These are phyloP conservation scores for Penicillium sp. DNA, from an alignment of 2,329 filamentous ascomycete species.

Conservation along the genomic window DNA sequence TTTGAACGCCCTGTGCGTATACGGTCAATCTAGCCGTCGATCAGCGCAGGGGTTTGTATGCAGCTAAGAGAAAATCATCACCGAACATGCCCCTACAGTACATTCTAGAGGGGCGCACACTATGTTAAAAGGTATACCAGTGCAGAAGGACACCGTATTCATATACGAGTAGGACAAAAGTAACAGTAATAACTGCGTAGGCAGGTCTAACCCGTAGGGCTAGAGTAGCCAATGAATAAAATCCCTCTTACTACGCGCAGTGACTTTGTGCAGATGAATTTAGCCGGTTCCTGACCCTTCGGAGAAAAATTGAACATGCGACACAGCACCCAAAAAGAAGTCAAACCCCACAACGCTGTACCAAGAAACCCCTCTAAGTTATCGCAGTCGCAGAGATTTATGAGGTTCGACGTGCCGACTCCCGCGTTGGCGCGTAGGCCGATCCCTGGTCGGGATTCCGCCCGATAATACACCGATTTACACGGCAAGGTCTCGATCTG, in stretches of 20 bases:
- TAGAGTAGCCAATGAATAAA: not conserved
- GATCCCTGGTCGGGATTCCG: slow-evolving; percentile 11
- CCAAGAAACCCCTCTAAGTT: not conserved
- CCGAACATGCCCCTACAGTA: not conserved
- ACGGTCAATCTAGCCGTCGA: slow-evolving; percentile 1
- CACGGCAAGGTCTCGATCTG: not conserved
- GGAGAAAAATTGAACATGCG: not conserved
- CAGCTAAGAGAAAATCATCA: slow-evolving; percentile 13
- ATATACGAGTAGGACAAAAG: not conserved
- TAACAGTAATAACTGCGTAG: not conserved
- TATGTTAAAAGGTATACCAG: not conserved
- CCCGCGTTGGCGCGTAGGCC: slow-evolving; percentile 24
- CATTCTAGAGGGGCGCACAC: not conserved
- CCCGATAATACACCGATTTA: not conserved
- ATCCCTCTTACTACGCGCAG: not conserved
- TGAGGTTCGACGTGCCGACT: slow-evolving; percentile 20
- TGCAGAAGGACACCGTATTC: not conserved
- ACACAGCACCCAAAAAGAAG: not conserved
- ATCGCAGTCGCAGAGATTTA: not conserved
- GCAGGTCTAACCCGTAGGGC: not conserved
- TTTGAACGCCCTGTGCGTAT: not conserved
- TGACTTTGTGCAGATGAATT: not conserved
- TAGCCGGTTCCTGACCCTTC: not conserved
- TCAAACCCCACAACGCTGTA: not conserved
- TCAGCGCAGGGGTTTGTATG: slow-evolving; percentile 20